phyloP scores from a whole-genome alignment of 1,284 basidiomycete genomes.

The Ustilago cynodontis region DNA sequence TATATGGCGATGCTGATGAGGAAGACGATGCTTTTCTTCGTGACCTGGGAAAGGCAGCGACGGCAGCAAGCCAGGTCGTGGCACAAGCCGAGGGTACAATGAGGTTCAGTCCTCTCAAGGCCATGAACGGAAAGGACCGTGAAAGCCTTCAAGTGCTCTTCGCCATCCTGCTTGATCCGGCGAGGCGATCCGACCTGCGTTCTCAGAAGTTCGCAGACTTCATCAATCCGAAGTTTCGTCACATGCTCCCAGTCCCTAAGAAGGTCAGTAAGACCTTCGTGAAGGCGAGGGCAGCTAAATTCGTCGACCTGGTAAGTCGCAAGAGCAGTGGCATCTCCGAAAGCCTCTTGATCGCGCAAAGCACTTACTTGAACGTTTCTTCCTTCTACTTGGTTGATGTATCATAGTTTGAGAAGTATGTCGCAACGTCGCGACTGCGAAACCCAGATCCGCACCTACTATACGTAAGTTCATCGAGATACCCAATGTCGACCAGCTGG shows the following conservation, averaged over 20 bases:
- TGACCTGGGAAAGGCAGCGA: not conserved
- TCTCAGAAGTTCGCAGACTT: conserved; percentile 24
- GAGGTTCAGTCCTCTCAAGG: not conserved
- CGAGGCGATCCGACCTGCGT: conserved; percentile 18
- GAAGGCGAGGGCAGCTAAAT: conserved; percentile 7
- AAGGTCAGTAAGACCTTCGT: conserved; percentile 14
- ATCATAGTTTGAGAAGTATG: not conserved
- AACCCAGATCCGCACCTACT: not conserved
- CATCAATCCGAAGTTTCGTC: conserved; percentile 1
- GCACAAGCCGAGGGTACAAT: not conserved
- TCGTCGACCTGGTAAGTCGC: conserved; percentile 28
- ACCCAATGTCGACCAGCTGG: no score
- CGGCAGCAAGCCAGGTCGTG: not conserved
- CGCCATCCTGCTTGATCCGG: not conserved
- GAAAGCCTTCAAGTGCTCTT: not conserved
- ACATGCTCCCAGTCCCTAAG: conserved; percentile 5
- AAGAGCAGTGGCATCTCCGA: no score
- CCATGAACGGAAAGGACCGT: not conserved
- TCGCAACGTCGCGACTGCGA: not conserved
- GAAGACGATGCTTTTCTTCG: not conserved
- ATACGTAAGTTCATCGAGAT: conserved; percentile 5
- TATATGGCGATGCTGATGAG: not conserved
- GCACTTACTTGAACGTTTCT: not conserved
- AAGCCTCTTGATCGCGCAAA: no score
- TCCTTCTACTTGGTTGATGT: no score